phyloP scores from a whole-genome alignment of 805 yeast genomes.

The Lipomyces chichibuensis region DNA sequence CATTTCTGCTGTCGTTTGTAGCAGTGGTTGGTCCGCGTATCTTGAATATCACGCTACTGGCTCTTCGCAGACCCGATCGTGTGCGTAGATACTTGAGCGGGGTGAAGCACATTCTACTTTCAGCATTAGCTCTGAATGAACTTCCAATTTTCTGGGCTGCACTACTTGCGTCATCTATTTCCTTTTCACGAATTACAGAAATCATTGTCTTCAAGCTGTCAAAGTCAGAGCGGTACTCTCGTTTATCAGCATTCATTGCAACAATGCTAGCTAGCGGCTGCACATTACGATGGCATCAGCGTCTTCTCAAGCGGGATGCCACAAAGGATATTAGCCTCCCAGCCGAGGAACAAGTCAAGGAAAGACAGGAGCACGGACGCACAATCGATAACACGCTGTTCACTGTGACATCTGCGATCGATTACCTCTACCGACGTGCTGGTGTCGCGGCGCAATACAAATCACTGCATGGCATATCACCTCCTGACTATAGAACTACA shows the following conservation, averaged over 20 bases:
- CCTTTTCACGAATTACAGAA: conserved; percentile 1
- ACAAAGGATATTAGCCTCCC: neutral
- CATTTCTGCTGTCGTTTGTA: conserved; percentile 21
- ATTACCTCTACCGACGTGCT: conserved; percentile 16
- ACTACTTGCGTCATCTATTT: conserved; percentile 15
- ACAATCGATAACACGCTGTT: conserved; percentile 25
- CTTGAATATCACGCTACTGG: conserved; percentile 9
- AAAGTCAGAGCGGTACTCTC: neutral
- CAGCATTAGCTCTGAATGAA: conserved; percentile 15
- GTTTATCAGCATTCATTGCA: conserved; percentile 14
- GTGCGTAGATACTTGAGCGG: conserved; percentile 7
- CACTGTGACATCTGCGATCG: conserved; percentile 21
- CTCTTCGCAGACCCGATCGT: neutral
- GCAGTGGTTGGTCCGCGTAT: conserved; percentile 22
- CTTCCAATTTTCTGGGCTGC: conserved; percentile 24
- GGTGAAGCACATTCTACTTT: conserved; percentile 17
- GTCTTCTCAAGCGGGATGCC: conserved; percentile 9
- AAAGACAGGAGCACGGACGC: conserved; percentile 17
- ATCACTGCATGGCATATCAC: neutral
- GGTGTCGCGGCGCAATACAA: neutral
- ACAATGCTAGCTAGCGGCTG: conserved; percentile 14
- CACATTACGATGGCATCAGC: conserved; percentile 25
- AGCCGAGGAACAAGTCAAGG: neutral
- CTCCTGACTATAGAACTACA: neutral
- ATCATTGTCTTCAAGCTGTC: neutral